Conservation (phyloP, 75 land plant genomes). For the Selaginella moellendorffii region DNA sequence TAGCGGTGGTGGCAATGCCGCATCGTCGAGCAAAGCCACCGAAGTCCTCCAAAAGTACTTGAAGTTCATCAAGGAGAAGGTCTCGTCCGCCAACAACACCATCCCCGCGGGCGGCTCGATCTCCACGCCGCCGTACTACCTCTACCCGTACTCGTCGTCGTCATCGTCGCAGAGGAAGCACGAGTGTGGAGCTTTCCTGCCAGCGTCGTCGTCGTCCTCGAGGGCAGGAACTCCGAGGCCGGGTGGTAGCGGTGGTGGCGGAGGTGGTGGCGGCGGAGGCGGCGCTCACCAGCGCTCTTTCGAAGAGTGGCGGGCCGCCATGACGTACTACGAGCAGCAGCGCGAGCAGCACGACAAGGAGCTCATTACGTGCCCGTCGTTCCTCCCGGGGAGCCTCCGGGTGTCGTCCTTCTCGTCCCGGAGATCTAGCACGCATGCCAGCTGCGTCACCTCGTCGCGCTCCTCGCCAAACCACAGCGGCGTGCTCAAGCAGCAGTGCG, state of each 20-base stretch:
- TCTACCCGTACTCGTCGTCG: too few species aligned
- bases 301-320: not conserved
- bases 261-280: too few species aligned
- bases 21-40: too few species aligned
- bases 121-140: too few species aligned
- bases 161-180: too few species aligned
- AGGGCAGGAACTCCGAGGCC: too few species aligned
- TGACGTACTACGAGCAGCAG: not conserved
- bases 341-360: not conserved
- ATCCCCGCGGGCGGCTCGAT: too few species aligned
- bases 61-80: not conserved
- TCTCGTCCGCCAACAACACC: too few species aligned
- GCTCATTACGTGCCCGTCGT: not conserved
- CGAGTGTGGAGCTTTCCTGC: too few species aligned
- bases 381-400: not conserved
- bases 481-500: not conserved
- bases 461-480: not conserved
- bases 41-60: not conserved
- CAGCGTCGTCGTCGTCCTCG: too few species aligned
- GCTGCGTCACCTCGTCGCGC: not conserved
- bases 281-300: not conserved
- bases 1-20: too few species aligned
- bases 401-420: not conserved
- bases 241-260: too few species aligned
- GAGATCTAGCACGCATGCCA: not conserved